Base-by-base conservation (phyloP, 352 stramenopile species). In the Globisporangium iwayamae region DNA sequence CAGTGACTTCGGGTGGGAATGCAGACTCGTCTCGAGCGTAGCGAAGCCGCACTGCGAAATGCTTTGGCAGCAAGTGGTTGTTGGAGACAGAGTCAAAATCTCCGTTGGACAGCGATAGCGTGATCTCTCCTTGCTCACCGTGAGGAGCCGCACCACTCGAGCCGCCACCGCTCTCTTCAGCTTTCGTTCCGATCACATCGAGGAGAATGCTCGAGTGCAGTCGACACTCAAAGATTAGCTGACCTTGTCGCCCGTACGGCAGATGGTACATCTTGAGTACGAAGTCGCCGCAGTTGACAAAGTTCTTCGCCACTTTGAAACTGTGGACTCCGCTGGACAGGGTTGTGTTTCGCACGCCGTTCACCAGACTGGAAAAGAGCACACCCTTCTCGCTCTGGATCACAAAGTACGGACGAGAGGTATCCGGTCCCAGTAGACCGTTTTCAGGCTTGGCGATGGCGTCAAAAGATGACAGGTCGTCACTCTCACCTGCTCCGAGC, bases 191-290 rank as follows among this genome's bases (percentile, higher is more conserved):
- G n/a, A 79, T 56, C 32, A 56, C 39, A n/a, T 95, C 83, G 34
- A 96, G 66, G 4, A 96, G 66, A 20, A 96, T 74, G 34, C 78
- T 91, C 4, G 80, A 74, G 36, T 94, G 84, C 8, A 96, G 59
- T 32, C 87, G 79, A 20, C 68, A 79, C 51, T 96, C 87, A 43
- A 96, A 79, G 36, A 96, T 75, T n/a, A 94, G 53, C 54, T 96
- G 81, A 7, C 87, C 87, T 61, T 93, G 84, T 46, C 83, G 77
- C 16, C 85, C 87, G 48, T 92, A 93, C n/a, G 87, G 87, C 60
- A 96, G 72, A 61, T 96, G 83, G 60, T 96, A 96, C 85, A 96
- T 94, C 66, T 93, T 91, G 28, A 96, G 66, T 30, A 78, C 52
- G 20, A 96, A 69, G 50, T 96, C 87, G 34, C 75, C 74, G 66